Conservation (phyloP, 768 basidiomycete genomes). For the Termitomyces sp. region DNA sequence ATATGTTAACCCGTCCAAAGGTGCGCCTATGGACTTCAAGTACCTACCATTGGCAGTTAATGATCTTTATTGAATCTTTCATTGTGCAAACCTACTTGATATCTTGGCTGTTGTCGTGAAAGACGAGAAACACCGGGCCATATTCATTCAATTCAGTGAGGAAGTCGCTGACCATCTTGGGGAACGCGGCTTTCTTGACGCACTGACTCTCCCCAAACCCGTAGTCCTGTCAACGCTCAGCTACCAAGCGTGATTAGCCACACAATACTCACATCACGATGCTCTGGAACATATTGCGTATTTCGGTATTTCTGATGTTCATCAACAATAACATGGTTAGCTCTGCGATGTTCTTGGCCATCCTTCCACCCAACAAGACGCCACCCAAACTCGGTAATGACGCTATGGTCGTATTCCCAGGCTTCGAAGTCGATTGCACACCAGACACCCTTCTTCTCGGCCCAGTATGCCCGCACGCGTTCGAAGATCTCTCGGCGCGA, state of each 20-base stretch:
- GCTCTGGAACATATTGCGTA: slow-evolving; percentile 54
- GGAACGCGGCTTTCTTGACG: slow-evolving; percentile 46
- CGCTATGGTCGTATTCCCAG: slow-evolving; percentile 71
- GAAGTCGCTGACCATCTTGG: slow-evolving; percentile 42
- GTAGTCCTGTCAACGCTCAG: slow-evolving; percentile 42
- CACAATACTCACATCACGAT: slow-evolving; percentile 42
- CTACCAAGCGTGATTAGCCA: background rate
- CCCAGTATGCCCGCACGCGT: slow-evolving; percentile 58
- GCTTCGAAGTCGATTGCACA: slow-evolving; percentile 77
- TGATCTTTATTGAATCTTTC: background rate
- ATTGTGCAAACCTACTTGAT: slow-evolving; percentile 48
- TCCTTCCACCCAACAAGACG: slow-evolving; percentile 52
- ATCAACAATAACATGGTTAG: slow-evolving; percentile 59
- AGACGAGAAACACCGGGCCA: slow-evolving; percentile 72
- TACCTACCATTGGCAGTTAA: slow-evolving; percentile 28
- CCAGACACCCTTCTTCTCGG: slow-evolving; percentile 62
- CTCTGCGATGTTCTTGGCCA: slow-evolving; percentile 38
- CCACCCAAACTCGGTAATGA: slow-evolving; percentile 85
- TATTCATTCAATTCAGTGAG: slow-evolving; percentile 29
- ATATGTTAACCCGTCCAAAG: slow-evolving; percentile 44
- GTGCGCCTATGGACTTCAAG: slow-evolving; percentile 51
- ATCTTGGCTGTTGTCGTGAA: slow-evolving; percentile 76
- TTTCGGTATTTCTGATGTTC: slow-evolving; percentile 57
- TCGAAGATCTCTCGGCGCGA: slow-evolving; percentile 64
- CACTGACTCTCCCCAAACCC: slow-evolving; percentile 58